phyloP scores from a whole-genome alignment of 2,329 filamentous ascomycete species.

The Cercospora sp. region DNA sequence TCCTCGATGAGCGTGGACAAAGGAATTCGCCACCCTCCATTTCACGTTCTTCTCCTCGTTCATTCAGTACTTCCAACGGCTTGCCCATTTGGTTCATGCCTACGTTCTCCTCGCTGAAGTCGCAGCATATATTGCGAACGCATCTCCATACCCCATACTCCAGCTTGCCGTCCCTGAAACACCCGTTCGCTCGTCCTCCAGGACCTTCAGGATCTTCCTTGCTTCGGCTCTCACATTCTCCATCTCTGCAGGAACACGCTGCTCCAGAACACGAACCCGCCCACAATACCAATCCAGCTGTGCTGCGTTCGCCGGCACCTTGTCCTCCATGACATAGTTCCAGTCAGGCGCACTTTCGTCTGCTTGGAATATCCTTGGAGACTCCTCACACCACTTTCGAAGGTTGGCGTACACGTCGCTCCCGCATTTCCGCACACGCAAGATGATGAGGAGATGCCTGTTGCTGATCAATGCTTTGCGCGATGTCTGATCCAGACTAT shows the following conservation, averaged over 20 bases:
- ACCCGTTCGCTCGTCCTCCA: conserved; percentile 4
- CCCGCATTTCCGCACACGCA: conserved; percentile 6
- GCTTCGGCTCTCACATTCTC: conserved; percentile 3
- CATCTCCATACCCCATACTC: conserved; percentile 16
- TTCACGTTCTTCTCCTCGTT: background rate
- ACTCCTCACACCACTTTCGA: conserved; percentile 7
- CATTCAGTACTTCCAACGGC: background rate
- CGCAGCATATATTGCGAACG: background rate
- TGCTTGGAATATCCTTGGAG: background rate
- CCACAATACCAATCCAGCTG: conserved; percentile 17
- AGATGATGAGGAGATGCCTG: background rate
- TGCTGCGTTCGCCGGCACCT: background rate
- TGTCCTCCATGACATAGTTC: conserved; percentile 2
- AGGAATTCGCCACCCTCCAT: background rate
- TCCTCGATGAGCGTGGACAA: background rate
- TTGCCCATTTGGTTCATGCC: background rate
- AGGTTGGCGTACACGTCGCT: conserved; percentile 13
- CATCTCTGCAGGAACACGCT: background rate
- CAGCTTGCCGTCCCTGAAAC: background rate
- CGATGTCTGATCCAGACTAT: background rate
- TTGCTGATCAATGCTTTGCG: conserved; percentile 1
- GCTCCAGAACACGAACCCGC: conserved; percentile 2
- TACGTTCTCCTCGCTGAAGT: conserved; percentile 1
- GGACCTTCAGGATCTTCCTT: conserved; percentile 9
- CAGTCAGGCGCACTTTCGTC: background rate